These are phyloP conservation scores for Xerocomus amazonicus DNA, from an alignment of 1,284 basidiomycete genomes.

Conservation along the genomic window DNA sequence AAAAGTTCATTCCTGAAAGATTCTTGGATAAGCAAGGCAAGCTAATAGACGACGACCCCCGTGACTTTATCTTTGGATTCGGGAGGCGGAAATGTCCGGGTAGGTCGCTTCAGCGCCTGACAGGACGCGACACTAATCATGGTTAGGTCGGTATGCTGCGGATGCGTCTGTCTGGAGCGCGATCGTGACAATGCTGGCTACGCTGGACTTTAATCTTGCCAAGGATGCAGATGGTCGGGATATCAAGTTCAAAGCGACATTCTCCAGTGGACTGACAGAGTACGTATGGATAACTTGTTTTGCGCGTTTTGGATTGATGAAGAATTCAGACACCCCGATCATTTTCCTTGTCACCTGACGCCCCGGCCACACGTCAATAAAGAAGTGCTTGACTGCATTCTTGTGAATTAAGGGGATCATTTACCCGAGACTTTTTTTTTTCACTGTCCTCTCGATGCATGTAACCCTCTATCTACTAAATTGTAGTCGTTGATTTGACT, in stretches of 20 bases:
- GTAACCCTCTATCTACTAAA: no score
- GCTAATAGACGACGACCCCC: constrained; percentile 11
- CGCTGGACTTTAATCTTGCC: constrained; percentile 8
- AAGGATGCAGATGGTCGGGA: constrained; percentile 15
- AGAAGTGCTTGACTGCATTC: background rate
- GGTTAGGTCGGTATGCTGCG: constrained; percentile 14
- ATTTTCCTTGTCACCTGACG: background rate
- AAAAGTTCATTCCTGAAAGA: constrained; percentile 21
- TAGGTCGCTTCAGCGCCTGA: background rate
- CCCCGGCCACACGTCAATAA: background rate
- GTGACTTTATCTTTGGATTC: constrained; percentile 18
- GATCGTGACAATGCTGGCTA: constrained; percentile 19
- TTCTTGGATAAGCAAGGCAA: constrained; percentile 15
- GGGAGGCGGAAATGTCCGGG: constrained; percentile 20
- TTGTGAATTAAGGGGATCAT: background rate
- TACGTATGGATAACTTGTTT: background rate
- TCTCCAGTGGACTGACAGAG: constrained; percentile 7
- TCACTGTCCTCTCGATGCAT: no score
- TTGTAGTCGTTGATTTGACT: no score
- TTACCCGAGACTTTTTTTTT: no score
- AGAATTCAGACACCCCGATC: background rate
- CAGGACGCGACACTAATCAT: background rate
- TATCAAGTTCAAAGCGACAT: constrained; percentile 7
- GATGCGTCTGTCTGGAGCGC: constrained; percentile 21
- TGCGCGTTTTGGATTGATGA: background rate